Evolutionary conservation across 257 asterid genomes (phyloP), one percentile per base, ranked within the genome.

Genomic region (Capsicum pubescens): DNA sequence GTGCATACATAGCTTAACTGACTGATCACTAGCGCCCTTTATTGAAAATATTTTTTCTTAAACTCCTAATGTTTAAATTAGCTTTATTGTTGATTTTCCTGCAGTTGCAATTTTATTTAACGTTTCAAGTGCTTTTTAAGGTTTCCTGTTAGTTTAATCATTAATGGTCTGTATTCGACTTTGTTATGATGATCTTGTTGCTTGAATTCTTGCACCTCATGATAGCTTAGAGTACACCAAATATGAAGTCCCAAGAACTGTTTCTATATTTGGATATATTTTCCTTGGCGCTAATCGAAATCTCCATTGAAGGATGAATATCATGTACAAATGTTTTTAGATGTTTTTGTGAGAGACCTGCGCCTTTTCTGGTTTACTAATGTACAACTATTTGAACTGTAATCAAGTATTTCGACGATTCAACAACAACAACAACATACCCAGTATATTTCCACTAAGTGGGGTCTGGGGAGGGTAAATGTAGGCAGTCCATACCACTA

Each of bases 41-140:
- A n/a, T 50, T 0, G 0, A 16, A n/a, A 46, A n/a, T 0, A 26
- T 26, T 26, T 26, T 26, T 26, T 26, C 70, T 11, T 26, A 54
- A 14, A 8, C 21, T 82, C n/a, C 48, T 14, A 9, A 63, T 66
- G 7, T 52, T 66, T 63, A 26, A 1, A 66, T 82, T 66, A 35
- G 16, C n/a, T 52, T 66, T 82, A 16, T 32, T 82, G 46, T 64
- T 26, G 84, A 68, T 83, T 81, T 86, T 19, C 86, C 86, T 78
- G 94, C 92, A 95, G 99, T 89, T 94, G 81, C 97, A 95, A 86
- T 92, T 26, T 26, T 26, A 26, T 26, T 26, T 26, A 26, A 26
- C 99, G 70, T 85, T 94, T 74, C 88, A 93, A 87, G 90, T 44
- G 32, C 9, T 17, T 69, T 69, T 8, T 48, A 14, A 16, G 15